Conservation (phyloP, 306 rosid genomes). For the Acmispon strigosus region DNA sequence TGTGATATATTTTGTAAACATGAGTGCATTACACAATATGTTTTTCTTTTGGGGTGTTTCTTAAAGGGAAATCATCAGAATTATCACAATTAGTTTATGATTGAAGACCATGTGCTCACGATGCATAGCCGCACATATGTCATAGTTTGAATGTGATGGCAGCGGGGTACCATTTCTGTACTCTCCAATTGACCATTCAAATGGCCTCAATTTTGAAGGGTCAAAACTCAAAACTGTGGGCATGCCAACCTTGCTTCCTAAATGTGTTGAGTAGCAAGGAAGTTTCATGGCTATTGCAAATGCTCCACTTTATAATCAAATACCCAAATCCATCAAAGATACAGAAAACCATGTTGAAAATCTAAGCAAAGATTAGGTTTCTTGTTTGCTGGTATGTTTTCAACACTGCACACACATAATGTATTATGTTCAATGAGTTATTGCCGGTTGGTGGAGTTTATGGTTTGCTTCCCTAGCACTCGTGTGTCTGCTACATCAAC, state of each 20-base stretch:
- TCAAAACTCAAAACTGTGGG: background rate
- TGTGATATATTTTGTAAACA: background rate
- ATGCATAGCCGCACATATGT: conserved; percentile 16
- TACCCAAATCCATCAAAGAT: background rate
- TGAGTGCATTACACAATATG: no score
- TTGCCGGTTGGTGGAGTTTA: conserved; percentile 33
- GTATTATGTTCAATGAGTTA: conserved; percentile 18
- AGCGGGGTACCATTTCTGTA: conserved; percentile 15
- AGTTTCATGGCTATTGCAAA: conserved; percentile 20
- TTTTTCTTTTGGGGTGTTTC: background rate
- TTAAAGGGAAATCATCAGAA: background rate
- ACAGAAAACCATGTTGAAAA: conserved; percentile 2
- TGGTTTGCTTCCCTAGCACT: conserved; percentile 5
- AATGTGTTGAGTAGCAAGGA: conserved; percentile 7
- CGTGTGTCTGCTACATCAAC: conserved; percentile 12
- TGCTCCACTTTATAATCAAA: background rate
- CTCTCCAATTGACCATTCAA: conserved; percentile 19
- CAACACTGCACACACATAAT: background rate
- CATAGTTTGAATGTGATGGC: conserved; percentile 15
- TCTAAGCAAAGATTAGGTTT: conserved; percentile 24
- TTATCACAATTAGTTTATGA: background rate
- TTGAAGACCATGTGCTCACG: conserved; percentile 14
- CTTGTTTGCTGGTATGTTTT: background rate
- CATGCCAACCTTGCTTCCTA: conserved; percentile 26
- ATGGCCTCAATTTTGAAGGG: conserved; percentile 3